Evolutionary conservation across 345 rosid genomes (phyloP).

Genomic region (Rhodamnia rubescens): DNA sequence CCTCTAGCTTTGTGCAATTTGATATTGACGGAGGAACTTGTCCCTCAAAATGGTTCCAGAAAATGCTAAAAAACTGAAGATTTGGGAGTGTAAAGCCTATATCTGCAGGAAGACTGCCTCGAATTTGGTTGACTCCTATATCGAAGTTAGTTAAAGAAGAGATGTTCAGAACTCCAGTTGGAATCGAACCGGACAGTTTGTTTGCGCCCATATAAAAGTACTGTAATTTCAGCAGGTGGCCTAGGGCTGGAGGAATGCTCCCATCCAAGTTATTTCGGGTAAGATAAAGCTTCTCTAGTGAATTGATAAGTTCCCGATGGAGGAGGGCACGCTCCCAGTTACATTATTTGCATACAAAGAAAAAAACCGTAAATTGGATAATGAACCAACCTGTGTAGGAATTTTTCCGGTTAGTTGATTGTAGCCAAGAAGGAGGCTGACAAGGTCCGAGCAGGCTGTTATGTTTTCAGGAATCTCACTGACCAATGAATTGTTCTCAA

Average conservation of each 20-base stretch:
- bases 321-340: neutral
- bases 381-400: neutral
- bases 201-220: accelerated
- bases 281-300: accelerated
- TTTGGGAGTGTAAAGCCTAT: neutral
- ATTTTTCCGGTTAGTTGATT: neutral
- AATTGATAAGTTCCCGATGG: neutral
- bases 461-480: neutral
- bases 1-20: neutral
- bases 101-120: neutral
- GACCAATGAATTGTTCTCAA: neutral
- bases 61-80: accelerated
- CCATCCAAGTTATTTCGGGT: neutral
- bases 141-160: accelerated
- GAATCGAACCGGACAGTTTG: neutral
- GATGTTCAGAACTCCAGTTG: neutral
- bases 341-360: accelerated
- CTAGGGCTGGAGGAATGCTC: neutral
- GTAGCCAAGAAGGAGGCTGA: accelerated
- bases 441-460: neutral
- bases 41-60: accelerated
- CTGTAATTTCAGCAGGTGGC: neutral
- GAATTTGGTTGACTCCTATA: accelerated
- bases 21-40: neutral
- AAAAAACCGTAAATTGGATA: accelerated